These are phyloP conservation scores for Candida endomychidarum DNA, from an alignment of 805 yeast species.

Conservation along the genomic window DNA sequence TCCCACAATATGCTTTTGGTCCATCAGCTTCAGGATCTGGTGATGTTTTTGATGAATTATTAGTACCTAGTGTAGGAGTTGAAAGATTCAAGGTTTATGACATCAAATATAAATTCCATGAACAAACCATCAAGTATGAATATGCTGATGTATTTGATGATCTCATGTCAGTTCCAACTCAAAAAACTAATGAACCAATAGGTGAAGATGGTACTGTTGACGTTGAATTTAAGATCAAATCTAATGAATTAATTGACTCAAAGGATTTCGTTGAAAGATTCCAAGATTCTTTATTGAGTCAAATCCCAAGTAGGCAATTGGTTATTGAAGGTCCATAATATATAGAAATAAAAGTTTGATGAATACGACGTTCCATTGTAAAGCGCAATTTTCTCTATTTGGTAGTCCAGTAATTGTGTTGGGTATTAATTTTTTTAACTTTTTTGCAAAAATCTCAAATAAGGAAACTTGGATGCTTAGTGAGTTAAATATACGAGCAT, in stretches of 20 bases:
- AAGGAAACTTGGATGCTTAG: too few species aligned
- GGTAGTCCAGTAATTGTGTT: too few species aligned
- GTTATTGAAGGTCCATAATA: conserved; percentile 3
- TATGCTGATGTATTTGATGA: conserved; percentile 4
- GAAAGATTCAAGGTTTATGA: conserved; percentile 36
- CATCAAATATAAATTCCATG: conserved; percentile 24
- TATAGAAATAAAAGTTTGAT: background rate
- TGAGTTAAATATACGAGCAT: too few species aligned
- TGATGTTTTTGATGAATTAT: conserved; percentile 40
- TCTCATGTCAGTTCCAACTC: conserved; percentile 12
- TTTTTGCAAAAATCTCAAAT: too few species aligned
- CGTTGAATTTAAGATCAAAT: conserved; percentile 35
- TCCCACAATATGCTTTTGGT: conserved; percentile 36
- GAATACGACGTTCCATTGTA: background rate
- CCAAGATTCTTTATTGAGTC: conserved; percentile 32
- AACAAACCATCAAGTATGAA: background rate
- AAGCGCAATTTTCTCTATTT: too few species aligned
- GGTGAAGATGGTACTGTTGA: conserved; percentile 24
- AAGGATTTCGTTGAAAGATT: conserved; percentile 35
- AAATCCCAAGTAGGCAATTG: conserved; percentile 24
- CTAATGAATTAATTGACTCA: conserved; percentile 34
- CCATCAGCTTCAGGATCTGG: conserved; percentile 24
- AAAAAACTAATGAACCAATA: conserved; percentile 35
- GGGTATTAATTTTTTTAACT: too few species aligned
- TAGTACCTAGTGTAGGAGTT: conserved; percentile 35